A percentile compares a stretch with the other conserved stretches of the same genome.
Evolutionary conservation across 129 eudicot species (phyloP).

Genomic region (Arctium minus): DNA sequence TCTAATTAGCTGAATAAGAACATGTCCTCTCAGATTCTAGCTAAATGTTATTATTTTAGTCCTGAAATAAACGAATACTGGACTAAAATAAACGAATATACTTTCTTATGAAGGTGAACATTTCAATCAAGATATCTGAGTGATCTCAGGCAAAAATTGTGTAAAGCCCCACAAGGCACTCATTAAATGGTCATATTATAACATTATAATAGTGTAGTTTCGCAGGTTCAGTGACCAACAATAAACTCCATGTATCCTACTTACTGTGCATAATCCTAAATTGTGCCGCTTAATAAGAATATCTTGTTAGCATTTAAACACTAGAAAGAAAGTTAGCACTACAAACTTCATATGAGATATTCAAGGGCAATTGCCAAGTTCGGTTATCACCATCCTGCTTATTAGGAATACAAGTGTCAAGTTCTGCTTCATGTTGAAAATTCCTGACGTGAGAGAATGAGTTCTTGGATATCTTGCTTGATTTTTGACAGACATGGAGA

Average conservation of each 20-base stretch:
- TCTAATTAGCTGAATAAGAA: not conserved
- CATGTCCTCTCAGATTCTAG: not conserved
- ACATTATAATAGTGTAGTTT: not conserved
- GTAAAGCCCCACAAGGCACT: not conserved
- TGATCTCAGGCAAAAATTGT: not conserved
- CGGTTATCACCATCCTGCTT: constrained; percentile 50
- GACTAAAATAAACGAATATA: not conserved
- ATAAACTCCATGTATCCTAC: not conserved
- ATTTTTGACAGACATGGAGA: constrained; percentile 71
- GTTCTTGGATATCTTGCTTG: constrained; percentile 62
- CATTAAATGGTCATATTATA: not conserved
- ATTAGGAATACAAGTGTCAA: constrained; percentile 21
- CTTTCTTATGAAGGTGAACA: not conserved
- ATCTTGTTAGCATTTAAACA: not conserved
- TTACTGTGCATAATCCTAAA: not conserved
- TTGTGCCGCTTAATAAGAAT: not conserved
- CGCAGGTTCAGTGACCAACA: not conserved
- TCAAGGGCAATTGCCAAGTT: not conserved
- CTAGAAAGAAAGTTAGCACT: not conserved
- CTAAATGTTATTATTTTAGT: not conserved
- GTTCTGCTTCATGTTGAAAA: constrained; percentile 40
- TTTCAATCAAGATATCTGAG: not conserved
- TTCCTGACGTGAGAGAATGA: constrained; percentile 42
- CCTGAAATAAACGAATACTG: not conserved
- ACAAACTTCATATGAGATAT: not conserved